Evolutionary conservation across 192 early-diverging fungal species (phyloP), one percentile per base, ranked within the genome.

Genomic region (Paraglomus occultum): DNA sequence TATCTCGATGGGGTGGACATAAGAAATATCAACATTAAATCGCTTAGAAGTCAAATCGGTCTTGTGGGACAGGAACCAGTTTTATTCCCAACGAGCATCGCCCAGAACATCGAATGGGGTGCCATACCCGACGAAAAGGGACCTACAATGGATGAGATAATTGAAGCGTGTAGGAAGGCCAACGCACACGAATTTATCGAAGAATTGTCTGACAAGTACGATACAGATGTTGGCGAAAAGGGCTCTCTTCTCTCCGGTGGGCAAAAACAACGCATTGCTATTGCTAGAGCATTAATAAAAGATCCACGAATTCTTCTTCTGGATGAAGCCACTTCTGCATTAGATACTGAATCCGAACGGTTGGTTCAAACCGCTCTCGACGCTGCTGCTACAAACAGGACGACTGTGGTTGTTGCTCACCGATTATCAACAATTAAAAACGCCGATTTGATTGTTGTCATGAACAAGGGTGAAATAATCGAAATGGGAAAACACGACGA

Each of bases 241-340:
- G 89, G 88, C 31, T 84, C 91, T 63, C 75, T 83, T 66, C 71
- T 96, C 15, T 91, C 89, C 58, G 94, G 93, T 57, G 94, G 94
- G 44, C 94, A 96, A 76, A 96, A 96, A 76, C 94, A 96, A 84
- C 89, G 94, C 67, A 93, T 96, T 72, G 93, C 94, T 67, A 96
- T 98, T 85, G 95, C 95, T 11, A 86, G 95, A 46, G 93, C 94
- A 18, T 81, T 97, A 58, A 83, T 95, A 50, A 92, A 92, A 75
- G 88, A 95, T 78, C 94, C 95, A 8, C 76, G 76, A 22, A 92
- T 97, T 9, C 81, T 97, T 44, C 74, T 94, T 9, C 77, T 94
- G 8, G 94, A 96, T 78, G 94, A 95, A 63, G 92, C 92, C 23
- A 94, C 94, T 15, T 87, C 84, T 11, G 94, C 94, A n/a, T 78